Evolutionary conservation across 2,329 filamentous ascomycete genomes (phyloP).

Genomic region (Xylariaceae sp.): DNA sequence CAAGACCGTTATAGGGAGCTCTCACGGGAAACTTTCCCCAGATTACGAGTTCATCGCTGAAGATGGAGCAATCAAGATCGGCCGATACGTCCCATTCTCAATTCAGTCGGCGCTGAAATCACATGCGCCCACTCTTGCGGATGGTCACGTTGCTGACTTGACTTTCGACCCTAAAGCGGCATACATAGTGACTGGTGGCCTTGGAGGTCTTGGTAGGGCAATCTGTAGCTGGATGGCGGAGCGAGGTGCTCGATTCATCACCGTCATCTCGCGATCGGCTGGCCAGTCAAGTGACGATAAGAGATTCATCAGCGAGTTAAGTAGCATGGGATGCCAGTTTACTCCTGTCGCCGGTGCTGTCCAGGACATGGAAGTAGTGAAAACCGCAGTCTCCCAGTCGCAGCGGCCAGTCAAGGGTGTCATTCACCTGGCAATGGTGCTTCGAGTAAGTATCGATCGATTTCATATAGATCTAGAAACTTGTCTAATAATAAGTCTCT

Average conservation of each 20-base stretch:
- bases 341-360: constrained; percentile 27
- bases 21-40: neutral
- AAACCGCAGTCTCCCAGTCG: constrained; percentile 8
- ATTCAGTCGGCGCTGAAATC: neutral
- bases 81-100: constrained; percentile 1
- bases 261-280: constrained; percentile 27
- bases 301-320: constrained; percentile 20
- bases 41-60: constrained; percentile 3
- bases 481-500: no score
- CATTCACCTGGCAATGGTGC: constrained; percentile 28
- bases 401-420: constrained; percentile 16
- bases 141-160: neutral
- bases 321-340: constrained; percentile 19
- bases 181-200: neutral
- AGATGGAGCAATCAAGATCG: neutral
- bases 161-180: neutral
- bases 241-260: neutral
- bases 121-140: neutral
- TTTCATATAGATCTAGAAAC: no score
- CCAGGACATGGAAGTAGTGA: constrained; percentile 18
- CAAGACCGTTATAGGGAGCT: neutral
- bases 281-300: constrained; percentile 24
- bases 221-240: neutral
- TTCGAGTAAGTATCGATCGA: no score
- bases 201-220: neutral